A percentile compares a stretch with the other conserved stretches of the same genome.
Conservation (phyloP, 2,329 filamentous ascomycete species). For the Penicillium sp. region DNA sequence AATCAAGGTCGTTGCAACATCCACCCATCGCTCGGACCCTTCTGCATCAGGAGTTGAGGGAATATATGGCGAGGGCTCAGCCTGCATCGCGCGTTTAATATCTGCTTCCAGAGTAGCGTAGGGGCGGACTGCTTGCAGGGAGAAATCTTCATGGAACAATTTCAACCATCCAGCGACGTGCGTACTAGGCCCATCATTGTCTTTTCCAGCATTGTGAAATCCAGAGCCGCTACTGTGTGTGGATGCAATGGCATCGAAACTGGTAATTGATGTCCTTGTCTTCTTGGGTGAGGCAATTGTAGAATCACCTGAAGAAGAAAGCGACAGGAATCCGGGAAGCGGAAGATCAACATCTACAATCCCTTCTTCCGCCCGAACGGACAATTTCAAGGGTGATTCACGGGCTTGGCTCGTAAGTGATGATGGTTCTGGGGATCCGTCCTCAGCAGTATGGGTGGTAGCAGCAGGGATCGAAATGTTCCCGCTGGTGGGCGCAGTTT, state of each 20-base stretch:
- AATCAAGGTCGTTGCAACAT: conserved; percentile 58
- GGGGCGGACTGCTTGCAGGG: conserved; percentile 58
- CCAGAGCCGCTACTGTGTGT: conserved; percentile 43
- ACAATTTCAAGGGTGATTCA: conserved; percentile 53
- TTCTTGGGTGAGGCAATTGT: conserved; percentile 44
- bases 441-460: conserved; percentile 18
- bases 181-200: conserved; percentile 49
- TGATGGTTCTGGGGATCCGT: conserved; percentile 29
- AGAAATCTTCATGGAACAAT: conserved; percentile 59
- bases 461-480: conserved; percentile 37
- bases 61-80: conserved; percentile 49
- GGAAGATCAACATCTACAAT: conserved; percentile 62
- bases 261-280: conserved; percentile 50
- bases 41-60: conserved; percentile 37
- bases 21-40: conserved; percentile 52
- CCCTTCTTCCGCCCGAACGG: conserved; percentile 58
- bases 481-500: conserved; percentile 27
- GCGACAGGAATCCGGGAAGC: conserved; percentile 52
- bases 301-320: conserved; percentile 48
- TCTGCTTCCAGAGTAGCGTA: conserved; percentile 55
- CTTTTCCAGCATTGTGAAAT: conserved; percentile 30
- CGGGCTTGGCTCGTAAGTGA: conserved; percentile 32
- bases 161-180: conserved; percentile 61
- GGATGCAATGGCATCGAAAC: conserved; percentile 51
- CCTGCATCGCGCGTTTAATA: conserved; percentile 57